These are phyloP conservation scores for Podospora pseudocomata DNA, from an alignment of 495 filamentous ascomycete species.

Conservation along the genomic window DNA sequence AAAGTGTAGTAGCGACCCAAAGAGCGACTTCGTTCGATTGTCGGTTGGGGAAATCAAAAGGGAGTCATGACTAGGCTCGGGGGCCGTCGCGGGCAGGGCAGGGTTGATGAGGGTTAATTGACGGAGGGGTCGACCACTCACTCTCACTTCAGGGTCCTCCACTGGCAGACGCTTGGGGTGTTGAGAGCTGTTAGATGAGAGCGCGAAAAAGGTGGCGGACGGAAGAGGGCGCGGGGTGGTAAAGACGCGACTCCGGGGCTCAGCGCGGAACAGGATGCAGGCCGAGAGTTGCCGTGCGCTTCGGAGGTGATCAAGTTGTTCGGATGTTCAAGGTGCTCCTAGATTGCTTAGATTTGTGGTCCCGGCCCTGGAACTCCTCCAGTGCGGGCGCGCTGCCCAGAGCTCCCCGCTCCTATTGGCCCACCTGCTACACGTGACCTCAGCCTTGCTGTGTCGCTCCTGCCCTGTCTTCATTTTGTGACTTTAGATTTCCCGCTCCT, in stretches of 20 bases:
- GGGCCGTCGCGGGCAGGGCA: not conserved
- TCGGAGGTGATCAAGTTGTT: slow-evolving; percentile 19
- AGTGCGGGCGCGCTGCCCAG: not conserved
- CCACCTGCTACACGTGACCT: not conserved
- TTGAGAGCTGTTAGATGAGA: not conserved
- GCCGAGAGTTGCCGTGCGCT: slow-evolving; percentile 15
- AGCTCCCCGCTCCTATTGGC: not conserved
- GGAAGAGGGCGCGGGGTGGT: not conserved
- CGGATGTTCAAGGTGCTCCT: slow-evolving; percentile 16
- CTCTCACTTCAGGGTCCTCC: slow-evolving; percentile 1
- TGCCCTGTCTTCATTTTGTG: not conserved
- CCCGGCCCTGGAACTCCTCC: slow-evolving; percentile 6
- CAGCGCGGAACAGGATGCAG: slow-evolving; percentile 13
- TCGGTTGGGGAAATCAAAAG: slow-evolving; percentile 9
- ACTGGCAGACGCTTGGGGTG: not conserved
- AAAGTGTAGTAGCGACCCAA: not conserved
- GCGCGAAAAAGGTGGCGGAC: not conserved
- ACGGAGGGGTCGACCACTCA: slow-evolving; percentile 7
- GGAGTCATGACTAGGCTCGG: slow-evolving; percentile 4
- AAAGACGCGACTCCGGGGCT: not conserved
- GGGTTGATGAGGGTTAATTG: slow-evolving; percentile 14
- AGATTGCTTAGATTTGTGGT: slow-evolving; percentile 21
- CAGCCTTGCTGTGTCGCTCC: not conserved
- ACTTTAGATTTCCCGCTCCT: not conserved
- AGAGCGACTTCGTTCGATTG: not conserved